Conservation (phyloP, 2,329 filamentous ascomycete species). For the Diplocarpon rosae region DNA sequence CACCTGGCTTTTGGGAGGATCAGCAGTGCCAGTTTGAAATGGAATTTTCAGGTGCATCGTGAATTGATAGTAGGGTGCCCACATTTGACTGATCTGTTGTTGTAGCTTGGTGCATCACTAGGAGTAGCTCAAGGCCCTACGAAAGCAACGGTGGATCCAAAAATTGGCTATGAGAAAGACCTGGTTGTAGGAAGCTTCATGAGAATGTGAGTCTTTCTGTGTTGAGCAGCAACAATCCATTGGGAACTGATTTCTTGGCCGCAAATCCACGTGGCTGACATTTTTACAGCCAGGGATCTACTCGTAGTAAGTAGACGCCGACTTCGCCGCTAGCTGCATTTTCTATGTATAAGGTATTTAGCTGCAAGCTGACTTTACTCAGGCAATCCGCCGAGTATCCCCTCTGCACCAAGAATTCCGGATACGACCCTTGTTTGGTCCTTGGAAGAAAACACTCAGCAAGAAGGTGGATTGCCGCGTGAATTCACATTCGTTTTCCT, state of each 20-base stretch:
- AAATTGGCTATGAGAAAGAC: slow-evolving; percentile 14
- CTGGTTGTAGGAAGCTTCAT: slow-evolving; percentile 18
- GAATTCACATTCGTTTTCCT: slow-evolving; percentile 42
- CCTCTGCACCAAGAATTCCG: slow-evolving; percentile 1
- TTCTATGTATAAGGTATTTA: too few species aligned
- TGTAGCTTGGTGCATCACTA: slow-evolving; percentile 23
- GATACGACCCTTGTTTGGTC: slow-evolving; percentile 35
- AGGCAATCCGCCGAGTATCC: slow-evolving; percentile 3
- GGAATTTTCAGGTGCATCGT: slow-evolving; percentile 16
- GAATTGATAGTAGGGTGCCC: too few species aligned
- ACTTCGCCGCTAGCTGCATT: neutral
- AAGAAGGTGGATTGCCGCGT: slow-evolving; percentile 37
- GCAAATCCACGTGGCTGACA: neutral
- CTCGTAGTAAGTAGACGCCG: slow-evolving; percentile 5
- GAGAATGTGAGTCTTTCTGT: slow-evolving; percentile 14
- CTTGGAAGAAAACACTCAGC: slow-evolving; percentile 37
- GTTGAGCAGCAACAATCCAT: neutral
- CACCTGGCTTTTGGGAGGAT: slow-evolving; percentile 33
- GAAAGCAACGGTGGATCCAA: slow-evolving; percentile 8
- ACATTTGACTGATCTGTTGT: neutral
- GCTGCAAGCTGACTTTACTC: neutral
- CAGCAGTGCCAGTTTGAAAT: slow-evolving; percentile 15
- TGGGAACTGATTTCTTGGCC: neutral
- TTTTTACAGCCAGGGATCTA: slow-evolving; percentile 13
- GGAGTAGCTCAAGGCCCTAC: slow-evolving; percentile 34